These are phyloP conservation scores for Glycyrrhiza uralensis DNA, from an alignment of 306 rosid genomes.

Conservation along the genomic window DNA sequence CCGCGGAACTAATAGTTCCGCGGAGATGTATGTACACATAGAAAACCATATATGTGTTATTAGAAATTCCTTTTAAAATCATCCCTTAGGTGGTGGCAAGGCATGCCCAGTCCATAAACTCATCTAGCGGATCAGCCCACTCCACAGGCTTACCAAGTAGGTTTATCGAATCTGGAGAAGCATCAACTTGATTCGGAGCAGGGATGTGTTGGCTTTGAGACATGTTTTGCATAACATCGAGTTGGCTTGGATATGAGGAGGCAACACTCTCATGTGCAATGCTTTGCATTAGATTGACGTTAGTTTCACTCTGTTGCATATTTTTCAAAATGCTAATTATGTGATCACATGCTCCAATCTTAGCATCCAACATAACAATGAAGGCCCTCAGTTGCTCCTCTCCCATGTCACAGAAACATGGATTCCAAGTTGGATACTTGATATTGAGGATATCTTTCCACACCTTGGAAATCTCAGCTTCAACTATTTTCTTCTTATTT, in stretches of 20 bases:
- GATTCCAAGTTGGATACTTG: slow-evolving; percentile 31
- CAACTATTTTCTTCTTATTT: not conserved
- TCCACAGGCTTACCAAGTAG: not conserved
- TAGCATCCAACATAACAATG: not conserved
- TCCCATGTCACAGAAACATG: not conserved
- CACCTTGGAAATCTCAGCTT: not conserved
- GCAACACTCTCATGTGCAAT: not conserved
- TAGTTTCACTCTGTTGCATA: not conserved
- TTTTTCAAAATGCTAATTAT: slow-evolving; percentile 4
- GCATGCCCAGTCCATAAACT: not conserved
- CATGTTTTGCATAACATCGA: not conserved
- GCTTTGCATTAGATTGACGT: not conserved
- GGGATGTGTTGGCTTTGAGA: slow-evolving; percentile 9
- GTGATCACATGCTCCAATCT: not conserved
- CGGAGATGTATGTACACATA: too few relatives aligned
- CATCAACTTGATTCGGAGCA: not conserved
- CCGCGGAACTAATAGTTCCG: too few relatives aligned
- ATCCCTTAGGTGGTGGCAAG: not conserved
- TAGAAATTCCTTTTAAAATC: too few relatives aligned
- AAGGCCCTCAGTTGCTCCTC: not conserved
- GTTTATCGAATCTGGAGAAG: not conserved
- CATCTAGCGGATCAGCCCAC: not conserved
- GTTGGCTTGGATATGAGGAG: not conserved
- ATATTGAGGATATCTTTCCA: not conserved
- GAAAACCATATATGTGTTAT: too few relatives aligned